Evolutionary conservation across 768 basidiomycete species (phyloP), one percentile per base, ranked within the genome.

Genomic region (Lactarius tabidus): DNA sequence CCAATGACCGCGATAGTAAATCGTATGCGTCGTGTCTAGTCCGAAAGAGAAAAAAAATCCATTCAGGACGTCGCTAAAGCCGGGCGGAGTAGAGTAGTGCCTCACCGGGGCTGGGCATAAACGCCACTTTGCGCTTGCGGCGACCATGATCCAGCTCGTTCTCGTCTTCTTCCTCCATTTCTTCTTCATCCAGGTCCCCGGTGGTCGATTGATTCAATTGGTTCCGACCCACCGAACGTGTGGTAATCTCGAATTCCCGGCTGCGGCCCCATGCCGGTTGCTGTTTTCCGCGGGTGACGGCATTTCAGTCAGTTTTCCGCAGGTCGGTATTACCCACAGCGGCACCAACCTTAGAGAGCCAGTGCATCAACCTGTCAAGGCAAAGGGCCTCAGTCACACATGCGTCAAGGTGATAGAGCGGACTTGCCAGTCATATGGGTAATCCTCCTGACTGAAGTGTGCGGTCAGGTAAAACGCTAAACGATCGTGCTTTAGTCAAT

Each of bases 221-320:
- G 66, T 81, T 84, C 48, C 89, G 85, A 59, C 84, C 82, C 20
- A 84, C 79, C 7, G 89, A 82, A 56, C 91, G 88, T 17, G 92
- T 93, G 17, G 90, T 93, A 68, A 93, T 93, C 75, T 93, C 91
- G 73, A 93, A 93, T 75, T 93, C 92, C 53, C 92, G 82, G 74
- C 90, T 91, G 55, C 88, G 85, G 8, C 90, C 90, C 90, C 91
- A 93, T 28, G 91, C 89, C 15, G 92, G 92, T 88, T 93, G 92
- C 91, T 93, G 74, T 65, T 70, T 58, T 48, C 59, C 60, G 62
- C 60, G 57, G 60, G 64, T 48, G 33, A 54, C 52, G 39, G 56
- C 45, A 36, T 38, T 48, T 35, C 41, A 7, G 57, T 51, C 26
- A 51, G 48, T 51, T 8, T 33, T 48, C 48, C 48, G 48, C 23